Evolutionary conservation across 768 basidiomycete species (phyloP), one percentile per base, ranked within the genome.

Genomic region (Mycena metata): DNA sequence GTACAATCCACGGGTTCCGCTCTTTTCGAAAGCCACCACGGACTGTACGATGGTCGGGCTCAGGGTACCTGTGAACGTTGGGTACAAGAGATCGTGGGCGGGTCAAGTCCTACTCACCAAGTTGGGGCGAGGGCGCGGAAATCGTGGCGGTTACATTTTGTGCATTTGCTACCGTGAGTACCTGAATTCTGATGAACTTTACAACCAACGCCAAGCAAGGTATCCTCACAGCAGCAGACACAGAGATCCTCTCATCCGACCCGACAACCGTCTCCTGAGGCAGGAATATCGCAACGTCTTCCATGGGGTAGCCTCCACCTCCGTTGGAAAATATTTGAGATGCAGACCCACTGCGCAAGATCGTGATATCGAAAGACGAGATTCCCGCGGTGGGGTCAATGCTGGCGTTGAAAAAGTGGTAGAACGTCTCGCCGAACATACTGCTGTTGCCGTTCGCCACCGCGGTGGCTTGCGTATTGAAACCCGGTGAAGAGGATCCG

Each of bases 341-440:
- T 39, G 39, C 15, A 0, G 50, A 55, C 23, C 17, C 3, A 1
- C 5, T 7, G 12, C 39, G 21, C 35, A 33, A 7, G 26, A 73
- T 35, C 11, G 17, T 57, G 52, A 73, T 17, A 2, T 30, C 35
- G 30, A 67, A 73, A 0, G 50, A 43, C 5, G 69, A 67, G 11
- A 73, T 70, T 12, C 72, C 72, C 0, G 24, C 5, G 3, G 56
- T n/a, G 26, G 60, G 36, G 39, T 70, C 66, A 33, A 70, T 57
- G 17, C 50, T 51, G 9, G 47, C 58, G 61, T 60, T 67, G 49
- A 70, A 73, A 42, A 30, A 46, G 41, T 73, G 62, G 50, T 67
- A 73, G 46, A 63, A 66, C 3, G 66, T 73, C 21, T 36, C 46
- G 21, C 72, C 69, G 41, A 70, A 70, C 21, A 70, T 70, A 24